These are phyloP conservation scores for Rhodamnia argentea DNA, from an alignment of 345 rosid species.

Conservation along the genomic window DNA sequence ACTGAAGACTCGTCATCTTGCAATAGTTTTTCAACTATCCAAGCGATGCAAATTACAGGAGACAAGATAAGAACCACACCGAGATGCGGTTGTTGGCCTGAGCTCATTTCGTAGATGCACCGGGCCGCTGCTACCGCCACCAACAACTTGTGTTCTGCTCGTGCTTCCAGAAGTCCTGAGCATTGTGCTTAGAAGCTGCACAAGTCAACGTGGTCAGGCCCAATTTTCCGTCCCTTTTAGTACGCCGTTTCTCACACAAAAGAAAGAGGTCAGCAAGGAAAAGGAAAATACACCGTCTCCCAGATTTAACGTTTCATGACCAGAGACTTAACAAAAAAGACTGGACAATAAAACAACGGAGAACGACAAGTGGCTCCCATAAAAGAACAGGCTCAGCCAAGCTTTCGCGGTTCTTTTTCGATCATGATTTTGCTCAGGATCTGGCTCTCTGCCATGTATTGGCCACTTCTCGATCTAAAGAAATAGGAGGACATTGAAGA, in stretches of 20 bases:
- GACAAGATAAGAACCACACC: too few relatives aligned
- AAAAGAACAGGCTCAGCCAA: not conserved
- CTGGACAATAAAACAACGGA: not conserved
- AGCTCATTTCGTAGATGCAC: too few relatives aligned
- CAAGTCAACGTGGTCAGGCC: not conserved
- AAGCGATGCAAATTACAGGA: too few relatives aligned
- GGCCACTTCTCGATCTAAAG: not conserved
- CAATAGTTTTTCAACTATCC: too few relatives aligned
- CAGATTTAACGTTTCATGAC: not conserved
- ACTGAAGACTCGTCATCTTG: too few relatives aligned
- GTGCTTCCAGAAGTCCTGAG: too few relatives aligned
- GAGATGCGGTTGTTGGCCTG: too few relatives aligned
- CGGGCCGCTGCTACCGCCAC: too few relatives aligned
- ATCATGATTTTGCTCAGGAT: not conserved
- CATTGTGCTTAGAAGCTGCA: not conserved
- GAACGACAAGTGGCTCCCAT: not conserved
- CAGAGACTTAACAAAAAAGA: not conserved
- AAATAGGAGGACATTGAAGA: not conserved
- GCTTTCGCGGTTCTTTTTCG: not conserved
- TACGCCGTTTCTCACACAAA: not conserved
- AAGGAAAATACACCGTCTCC: not conserved
- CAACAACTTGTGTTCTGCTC: too few relatives aligned
- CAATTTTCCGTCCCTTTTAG: too few relatives aligned
- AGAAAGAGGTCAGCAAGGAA: not conserved
- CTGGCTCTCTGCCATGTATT: not conserved